Base-by-base conservation (phyloP, 2,329 filamentous ascomycete genomes). In the Aspergillus tamarii region DNA sequence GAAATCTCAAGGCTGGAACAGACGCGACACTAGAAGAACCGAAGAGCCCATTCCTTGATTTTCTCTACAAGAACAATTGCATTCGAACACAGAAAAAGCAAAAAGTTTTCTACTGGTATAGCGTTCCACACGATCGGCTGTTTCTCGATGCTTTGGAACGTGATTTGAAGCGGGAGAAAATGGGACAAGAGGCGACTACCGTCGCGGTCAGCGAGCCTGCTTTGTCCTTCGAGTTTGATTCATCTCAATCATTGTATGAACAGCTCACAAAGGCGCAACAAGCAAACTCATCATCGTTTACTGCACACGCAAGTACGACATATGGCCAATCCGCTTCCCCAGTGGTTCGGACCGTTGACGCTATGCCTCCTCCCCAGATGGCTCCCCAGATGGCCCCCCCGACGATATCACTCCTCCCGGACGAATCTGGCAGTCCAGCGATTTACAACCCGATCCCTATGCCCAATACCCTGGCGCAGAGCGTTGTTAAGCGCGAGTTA, bases 71-170 rank as follows among this genome's bases (percentile, higher is more conserved):
- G 87, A 99, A 99, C 87, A 99, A 99, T 85, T 99, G 95, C 86
- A 99, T 99, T 73, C 90, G 95, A 72, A 99, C 95, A 43, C 95
- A 99, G 81, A 99, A 99, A 89, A 99, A 99, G 87, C 95, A 99
- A 78, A 99, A 99, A 85, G 95, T 99, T 69, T 99, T 99, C 77
- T 99, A 98, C 84, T 99, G 95, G 95, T 99, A 98, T 83, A 97
- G 94, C 83, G 95, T 99, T 55, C 95, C 95, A 1, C 95, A 99
- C 79, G 95, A 99, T 81, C 89, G 95, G 60, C 88, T 99, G 58
- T 99, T 99, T 82, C 89, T 99, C 71, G 95, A 99, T 83, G 95
- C 95, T 45, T 85, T 99, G 72, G 95, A 99, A 85, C 91, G 95
- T 69, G 95, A 99, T 77, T 83, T 99, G 76, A 99, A 99, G 89